phyloP scores from a whole-genome alignment of 2,329 filamentous ascomycete genomes.

The Paracamarosporium sp. region DNA sequence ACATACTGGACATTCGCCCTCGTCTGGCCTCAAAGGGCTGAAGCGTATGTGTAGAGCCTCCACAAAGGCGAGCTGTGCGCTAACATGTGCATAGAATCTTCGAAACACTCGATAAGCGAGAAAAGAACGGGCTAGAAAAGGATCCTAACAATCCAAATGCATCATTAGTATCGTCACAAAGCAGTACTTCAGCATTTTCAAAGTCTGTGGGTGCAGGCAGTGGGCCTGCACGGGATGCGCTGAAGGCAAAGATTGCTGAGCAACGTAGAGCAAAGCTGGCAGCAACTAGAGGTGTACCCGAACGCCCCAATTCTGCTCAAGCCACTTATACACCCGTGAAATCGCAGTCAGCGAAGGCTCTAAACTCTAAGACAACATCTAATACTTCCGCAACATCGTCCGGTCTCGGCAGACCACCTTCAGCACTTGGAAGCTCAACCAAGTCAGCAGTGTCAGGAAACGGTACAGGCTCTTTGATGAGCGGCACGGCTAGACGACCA shows the following conservation, averaged over 20 bases:
- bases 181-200: slow-evolving; percentile 49
- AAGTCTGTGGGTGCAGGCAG: slow-evolving; percentile 59
- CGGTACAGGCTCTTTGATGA: slow-evolving; percentile 58
- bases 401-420: slow-evolving; percentile 41
- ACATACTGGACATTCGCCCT: slow-evolving; percentile 85
- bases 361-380: slow-evolving; percentile 34
- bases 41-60: slow-evolving; percentile 63
- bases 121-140: slow-evolving; percentile 80
- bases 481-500: slow-evolving; percentile 65
- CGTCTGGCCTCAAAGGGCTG: slow-evolving; percentile 79
- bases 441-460: slow-evolving; percentile 39
- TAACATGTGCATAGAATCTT: slow-evolving; percentile 68
- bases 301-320: slow-evolving; percentile 65
- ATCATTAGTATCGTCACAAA: slow-evolving; percentile 57
- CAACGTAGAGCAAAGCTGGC: slow-evolving; percentile 69
- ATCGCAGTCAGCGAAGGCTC: slow-evolving; percentile 43
- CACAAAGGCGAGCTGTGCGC: background rate
- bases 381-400: slow-evolving; percentile 38
- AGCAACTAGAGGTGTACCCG: slow-evolving; percentile 52
- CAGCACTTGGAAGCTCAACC: slow-evolving; percentile 40
- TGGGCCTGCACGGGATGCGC: slow-evolving; percentile 59
- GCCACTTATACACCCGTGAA: slow-evolving; percentile 59
- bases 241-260: slow-evolving; percentile 84
- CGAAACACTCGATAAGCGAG: slow-evolving; percentile 76
- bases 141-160: slow-evolving; percentile 81